Conservation (phyloP, 345 rosid genomes). For the Erucastrum elatum region DNA sequence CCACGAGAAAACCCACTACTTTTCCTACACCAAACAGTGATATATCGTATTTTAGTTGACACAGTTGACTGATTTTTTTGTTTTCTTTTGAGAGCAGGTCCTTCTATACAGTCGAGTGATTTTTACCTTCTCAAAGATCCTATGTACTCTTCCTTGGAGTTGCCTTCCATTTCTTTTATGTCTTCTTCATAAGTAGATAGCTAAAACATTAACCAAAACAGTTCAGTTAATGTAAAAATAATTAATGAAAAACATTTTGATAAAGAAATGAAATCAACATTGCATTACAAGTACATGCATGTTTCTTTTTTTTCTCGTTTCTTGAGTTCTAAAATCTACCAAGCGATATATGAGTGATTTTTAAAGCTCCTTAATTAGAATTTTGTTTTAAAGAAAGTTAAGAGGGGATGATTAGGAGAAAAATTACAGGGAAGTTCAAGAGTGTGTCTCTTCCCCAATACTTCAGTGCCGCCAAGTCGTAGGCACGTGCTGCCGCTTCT, state of each 20-base stretch:
- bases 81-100: no score
- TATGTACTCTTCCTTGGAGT: slow-evolving; percentile 80
- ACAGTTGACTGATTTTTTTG: no score
- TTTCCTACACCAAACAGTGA: slow-evolving; percentile 50
- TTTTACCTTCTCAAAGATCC: slow-evolving; percentile 83
- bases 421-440: slow-evolving; percentile 79
- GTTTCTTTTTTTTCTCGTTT: slow-evolving; percentile 3
- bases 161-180: slow-evolving; percentile 74
- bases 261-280: background rate
- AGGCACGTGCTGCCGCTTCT: slow-evolving; percentile 91
- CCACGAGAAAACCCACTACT: slow-evolving; percentile 98
- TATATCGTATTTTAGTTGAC: background rate
- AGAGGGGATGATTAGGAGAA: slow-evolving; percentile 19
- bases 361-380: background rate
- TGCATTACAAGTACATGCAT: slow-evolving; percentile 1
- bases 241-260: background rate
- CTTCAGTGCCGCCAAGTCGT: slow-evolving; percentile 94
- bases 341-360: background rate
- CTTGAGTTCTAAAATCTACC: slow-evolving; percentile 7
- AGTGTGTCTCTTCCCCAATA: slow-evolving; percentile 89
- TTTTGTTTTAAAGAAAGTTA: background rate
- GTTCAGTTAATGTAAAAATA: background rate
- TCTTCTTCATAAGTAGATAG: slow-evolving; percentile 56
- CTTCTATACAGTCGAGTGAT: background rate
- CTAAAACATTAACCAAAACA: slow-evolving; percentile 38